Conservation (phyloP, 768 basidiomycete genomes). For the Mycena crocata region DNA sequence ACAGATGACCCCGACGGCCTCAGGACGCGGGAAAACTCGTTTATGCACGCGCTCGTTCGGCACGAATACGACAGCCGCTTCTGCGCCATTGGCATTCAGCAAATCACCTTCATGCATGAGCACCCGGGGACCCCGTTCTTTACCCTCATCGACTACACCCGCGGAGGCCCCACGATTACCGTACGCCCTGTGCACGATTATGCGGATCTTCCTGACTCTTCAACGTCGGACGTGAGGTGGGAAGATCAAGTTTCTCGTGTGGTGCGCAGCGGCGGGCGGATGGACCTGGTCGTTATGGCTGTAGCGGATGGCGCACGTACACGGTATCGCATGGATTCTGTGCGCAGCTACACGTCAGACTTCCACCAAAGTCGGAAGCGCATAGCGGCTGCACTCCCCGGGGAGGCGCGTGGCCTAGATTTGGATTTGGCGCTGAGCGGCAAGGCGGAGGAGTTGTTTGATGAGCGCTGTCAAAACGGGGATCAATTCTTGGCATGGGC, state of each 20-base stretch:
- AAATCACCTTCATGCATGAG: neutral
- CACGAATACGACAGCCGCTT: neutral
- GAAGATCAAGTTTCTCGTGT: constrained; percentile 9
- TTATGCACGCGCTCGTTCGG: neutral
- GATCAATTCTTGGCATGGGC: no score
- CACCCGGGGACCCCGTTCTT: neutral
- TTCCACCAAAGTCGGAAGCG: no score
- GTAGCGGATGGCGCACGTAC: constrained; percentile 55
- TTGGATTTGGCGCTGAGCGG: no score
- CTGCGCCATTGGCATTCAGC: neutral
- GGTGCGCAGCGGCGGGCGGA: constrained; percentile 15
- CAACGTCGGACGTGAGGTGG: neutral
- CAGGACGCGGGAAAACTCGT: neutral
- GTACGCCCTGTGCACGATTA: no score
- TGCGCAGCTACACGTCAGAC: no score
- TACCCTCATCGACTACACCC: neutral
- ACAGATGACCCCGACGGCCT: neutral
- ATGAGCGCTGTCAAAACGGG: no score
- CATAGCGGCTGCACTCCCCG: no score
- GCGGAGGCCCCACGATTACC: neutral
- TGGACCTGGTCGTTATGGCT: constrained; percentile 64
- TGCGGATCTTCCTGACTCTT: no score
- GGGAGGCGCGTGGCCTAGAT: no score
- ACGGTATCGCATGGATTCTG: no score
- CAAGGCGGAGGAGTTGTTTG: no score